These are phyloP conservation scores for Xylaria scruposa DNA, from an alignment of 495 filamentous ascomycete species.

Conservation along the genomic window DNA sequence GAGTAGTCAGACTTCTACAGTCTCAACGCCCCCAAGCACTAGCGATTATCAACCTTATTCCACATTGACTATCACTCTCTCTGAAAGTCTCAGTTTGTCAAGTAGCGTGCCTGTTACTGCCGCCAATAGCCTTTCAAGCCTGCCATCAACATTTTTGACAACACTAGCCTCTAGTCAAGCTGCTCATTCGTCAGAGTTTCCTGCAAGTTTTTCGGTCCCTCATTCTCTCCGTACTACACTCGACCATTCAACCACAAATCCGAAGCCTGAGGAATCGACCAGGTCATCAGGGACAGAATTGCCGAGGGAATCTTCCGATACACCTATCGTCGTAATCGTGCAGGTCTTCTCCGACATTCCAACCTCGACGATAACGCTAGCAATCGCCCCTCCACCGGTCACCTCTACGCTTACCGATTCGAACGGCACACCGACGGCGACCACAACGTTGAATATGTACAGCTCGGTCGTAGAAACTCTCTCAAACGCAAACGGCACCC, in stretches of 20 bases:
- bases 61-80: slow-evolving; percentile 16
- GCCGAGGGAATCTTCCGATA: slow-evolving; percentile 8
- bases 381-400: slow-evolving; percentile 37
- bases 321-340: slow-evolving; percentile 17
- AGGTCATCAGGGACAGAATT: slow-evolving; percentile 18
- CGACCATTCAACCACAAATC: slow-evolving; percentile 10
- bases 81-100: slow-evolving; percentile 6
- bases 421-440: slow-evolving; percentile 37
- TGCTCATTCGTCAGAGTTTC: slow-evolving; percentile 18
- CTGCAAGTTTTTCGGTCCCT: slow-evolving; percentile 17
- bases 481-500: slow-evolving; percentile 35
- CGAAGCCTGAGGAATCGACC: slow-evolving; percentile 11
- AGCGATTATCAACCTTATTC: slow-evolving; percentile 12
- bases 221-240: slow-evolving; percentile 18
- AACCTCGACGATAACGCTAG: slow-evolving; percentile 41
- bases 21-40: slow-evolving; percentile 5
- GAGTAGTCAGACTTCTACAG: slow-evolving; percentile 10
- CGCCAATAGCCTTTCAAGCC: slow-evolving; percentile 10
- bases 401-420: slow-evolving; percentile 38
- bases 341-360: slow-evolving; percentile 16
- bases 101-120: slow-evolving; percentile 13
- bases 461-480: slow-evolving; percentile 33
- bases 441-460: slow-evolving; percentile 36
- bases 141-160: slow-evolving; percentile 13
- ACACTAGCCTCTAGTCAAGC: slow-evolving; percentile 13